Evolutionary conservation across 495 filamentous ascomycete species (phyloP).

Genomic region (Penicillium alfredii): DNA sequence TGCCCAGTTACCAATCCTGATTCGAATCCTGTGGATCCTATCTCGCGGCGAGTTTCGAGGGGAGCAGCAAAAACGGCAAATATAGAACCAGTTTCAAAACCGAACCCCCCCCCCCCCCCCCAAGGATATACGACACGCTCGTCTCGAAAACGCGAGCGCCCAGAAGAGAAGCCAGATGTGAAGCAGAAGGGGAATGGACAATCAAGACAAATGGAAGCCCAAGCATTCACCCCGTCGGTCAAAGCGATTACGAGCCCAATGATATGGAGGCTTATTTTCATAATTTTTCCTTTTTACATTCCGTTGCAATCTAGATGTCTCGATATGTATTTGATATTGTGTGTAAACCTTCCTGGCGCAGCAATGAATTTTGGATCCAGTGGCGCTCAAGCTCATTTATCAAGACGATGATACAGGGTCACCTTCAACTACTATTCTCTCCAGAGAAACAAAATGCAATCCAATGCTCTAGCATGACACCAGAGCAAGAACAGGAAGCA

Average conservation of each 20-base stretch:
- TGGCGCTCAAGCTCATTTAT: too few species aligned
- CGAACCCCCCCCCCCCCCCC: conserved; percentile 2
- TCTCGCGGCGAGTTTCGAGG: conserved; percentile 11
- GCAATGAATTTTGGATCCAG: too few species aligned
- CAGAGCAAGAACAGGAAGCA: too few species aligned
- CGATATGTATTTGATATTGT: too few species aligned
- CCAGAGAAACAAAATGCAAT: background rate
- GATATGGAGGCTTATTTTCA: too few species aligned
- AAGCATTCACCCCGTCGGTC: conserved; percentile 9
- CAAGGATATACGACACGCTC: conserved; percentile 11
- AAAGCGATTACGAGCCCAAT: conserved; percentile 7
- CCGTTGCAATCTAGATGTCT: too few species aligned
- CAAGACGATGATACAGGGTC: background rate
- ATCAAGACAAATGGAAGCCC: conserved; percentile 1
- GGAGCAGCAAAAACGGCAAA: conserved; percentile 12
- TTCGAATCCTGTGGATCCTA: conserved; percentile 9
- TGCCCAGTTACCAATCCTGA: conserved; percentile 5
- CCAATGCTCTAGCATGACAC: background rate
- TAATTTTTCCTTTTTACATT: too few species aligned
- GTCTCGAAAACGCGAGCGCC: conserved; percentile 3
- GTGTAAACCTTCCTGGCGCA: too few species aligned
- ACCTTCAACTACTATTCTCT: too few species aligned
- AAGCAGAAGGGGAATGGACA: conserved; percentile 1
- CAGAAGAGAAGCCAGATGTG: conserved; percentile 4
- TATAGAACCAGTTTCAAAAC: conserved; percentile 1